Percentiles rank a stretch among this genome's conserved stretches.
Evolutionary conservation across 2,329 filamentous ascomycete species (phyloP).

Genomic region (Nakataea oryzae): DNA sequence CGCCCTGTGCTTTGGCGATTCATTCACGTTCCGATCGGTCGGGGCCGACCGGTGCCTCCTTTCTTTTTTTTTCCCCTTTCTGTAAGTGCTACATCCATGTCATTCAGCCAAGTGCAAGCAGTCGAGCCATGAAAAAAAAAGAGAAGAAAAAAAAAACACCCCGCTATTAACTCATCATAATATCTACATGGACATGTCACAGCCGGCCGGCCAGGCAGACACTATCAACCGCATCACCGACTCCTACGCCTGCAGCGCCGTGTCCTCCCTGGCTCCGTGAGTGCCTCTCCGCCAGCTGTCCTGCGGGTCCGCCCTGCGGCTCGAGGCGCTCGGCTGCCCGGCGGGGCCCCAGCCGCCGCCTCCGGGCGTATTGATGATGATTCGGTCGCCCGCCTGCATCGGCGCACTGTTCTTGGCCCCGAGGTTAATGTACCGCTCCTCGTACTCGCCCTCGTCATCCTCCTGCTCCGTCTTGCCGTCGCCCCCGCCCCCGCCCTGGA

Average conservation of each 20-base stretch:
- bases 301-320: slow-evolving; percentile 40
- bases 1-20: neutral
- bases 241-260: slow-evolving; percentile 42
- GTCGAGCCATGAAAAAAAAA: too few species aligned
- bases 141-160: too few species aligned
- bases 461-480: slow-evolving; percentile 9
- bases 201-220: neutral
- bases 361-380: slow-evolving; percentile 68
- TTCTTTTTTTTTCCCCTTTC: neutral
- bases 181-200: neutral
- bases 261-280: slow-evolving; percentile 44
- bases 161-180: too few species aligned
- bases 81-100: neutral
- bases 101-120: too few species aligned
- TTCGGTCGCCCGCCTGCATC: slow-evolving; percentile 67
- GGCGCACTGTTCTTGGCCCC: slow-evolving; percentile 71
- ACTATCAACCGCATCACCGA: neutral
- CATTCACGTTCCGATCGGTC: too few species aligned
- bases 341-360: slow-evolving; percentile 65
- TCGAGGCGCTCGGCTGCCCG: slow-evolving; percentile 44
- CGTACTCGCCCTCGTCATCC: slow-evolving; percentile 27
- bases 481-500: neutral
- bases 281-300: slow-evolving; percentile 45
- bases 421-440: slow-evolving; percentile 58
- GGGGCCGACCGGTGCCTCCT: neutral